These are phyloP conservation scores for Myxozyma udenii DNA, from an alignment of 805 yeast genomes.

Conservation along the genomic window DNA sequence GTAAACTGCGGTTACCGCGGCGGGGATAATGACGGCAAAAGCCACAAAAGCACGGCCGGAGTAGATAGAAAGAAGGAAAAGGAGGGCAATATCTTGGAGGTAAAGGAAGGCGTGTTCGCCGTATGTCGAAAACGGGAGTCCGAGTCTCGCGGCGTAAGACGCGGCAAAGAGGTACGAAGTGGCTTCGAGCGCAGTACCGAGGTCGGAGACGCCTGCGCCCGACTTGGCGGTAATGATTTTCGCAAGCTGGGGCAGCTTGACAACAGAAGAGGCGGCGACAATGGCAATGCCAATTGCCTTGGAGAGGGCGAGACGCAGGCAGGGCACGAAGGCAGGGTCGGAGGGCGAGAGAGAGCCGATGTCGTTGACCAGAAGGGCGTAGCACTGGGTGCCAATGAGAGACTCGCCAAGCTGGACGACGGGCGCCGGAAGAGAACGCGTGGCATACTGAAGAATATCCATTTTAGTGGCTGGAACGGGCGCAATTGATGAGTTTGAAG, in stretches of 20 bases:
- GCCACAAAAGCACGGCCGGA: constrained; percentile 30
- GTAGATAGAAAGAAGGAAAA: constrained; percentile 35
- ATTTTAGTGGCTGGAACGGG: background rate
- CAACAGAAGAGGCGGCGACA: constrained; percentile 40
- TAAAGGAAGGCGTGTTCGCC: constrained; percentile 43
- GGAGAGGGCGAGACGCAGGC: constrained; percentile 37
- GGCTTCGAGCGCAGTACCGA: constrained; percentile 40
- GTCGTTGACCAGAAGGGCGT: constrained; percentile 29
- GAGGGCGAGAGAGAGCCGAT: constrained; percentile 29
- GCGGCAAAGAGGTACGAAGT: constrained; percentile 38
- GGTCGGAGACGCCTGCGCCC: constrained; percentile 41
- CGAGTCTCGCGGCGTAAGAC: constrained; percentile 41
- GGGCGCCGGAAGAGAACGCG: constrained; percentile 24
- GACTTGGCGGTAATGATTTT: constrained; percentile 38
- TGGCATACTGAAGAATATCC: constrained; percentile 2
- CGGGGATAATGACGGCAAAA: constrained; percentile 20
- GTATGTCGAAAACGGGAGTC: constrained; percentile 41
- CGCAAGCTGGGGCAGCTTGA: constrained; percentile 45
- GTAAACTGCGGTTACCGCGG: constrained; percentile 16
- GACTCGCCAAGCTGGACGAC: constrained; percentile 28
- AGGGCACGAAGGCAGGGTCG: constrained; percentile 12
- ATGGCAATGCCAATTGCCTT: constrained; percentile 42
- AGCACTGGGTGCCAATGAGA: constrained; percentile 32
- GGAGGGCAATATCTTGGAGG: constrained; percentile 40
- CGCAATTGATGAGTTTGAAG: background rate